Percentiles rank a stretch among this genome's conserved stretches.
Conservation (phyloP, 2,329 filamentous ascomycete species). For the Pezicula neosporulosa region DNA sequence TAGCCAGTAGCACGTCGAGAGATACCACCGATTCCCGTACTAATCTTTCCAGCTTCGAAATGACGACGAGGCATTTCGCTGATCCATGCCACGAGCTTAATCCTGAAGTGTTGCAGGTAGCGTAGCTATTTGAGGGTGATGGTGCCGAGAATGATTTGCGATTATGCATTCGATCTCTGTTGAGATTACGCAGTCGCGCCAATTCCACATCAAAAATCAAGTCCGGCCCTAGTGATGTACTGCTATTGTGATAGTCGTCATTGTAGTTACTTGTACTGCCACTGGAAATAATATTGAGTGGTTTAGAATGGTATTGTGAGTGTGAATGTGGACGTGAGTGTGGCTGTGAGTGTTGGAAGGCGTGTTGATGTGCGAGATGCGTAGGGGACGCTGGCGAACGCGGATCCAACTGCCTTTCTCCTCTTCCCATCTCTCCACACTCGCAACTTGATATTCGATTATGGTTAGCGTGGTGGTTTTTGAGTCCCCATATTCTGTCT, state of each 20-base stretch:
- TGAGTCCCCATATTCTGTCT: neutral
- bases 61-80: neutral
- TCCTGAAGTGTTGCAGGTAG: neutral
- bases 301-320: too few species aligned
- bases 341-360: neutral
- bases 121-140: neutral
- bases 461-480: neutral
- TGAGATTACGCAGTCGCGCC: neutral
- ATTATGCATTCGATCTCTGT: neutral
- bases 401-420: neutral
- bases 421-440: neutral
- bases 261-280: neutral
- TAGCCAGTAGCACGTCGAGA: neutral
- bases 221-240: neutral
- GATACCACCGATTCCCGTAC: neutral
- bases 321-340: neutral
- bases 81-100: neutral
- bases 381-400: too few species aligned
- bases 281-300: neutral
- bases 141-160: neutral
- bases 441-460: neutral
- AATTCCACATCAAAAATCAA: neutral
- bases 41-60: neutral
- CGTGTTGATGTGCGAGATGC: neutral
- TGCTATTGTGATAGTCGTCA: neutral